Evolutionary conservation across 768 basidiomycete genomes (phyloP), one percentile per base, ranked within the genome.

Genomic region (Boletellus ananas): DNA sequence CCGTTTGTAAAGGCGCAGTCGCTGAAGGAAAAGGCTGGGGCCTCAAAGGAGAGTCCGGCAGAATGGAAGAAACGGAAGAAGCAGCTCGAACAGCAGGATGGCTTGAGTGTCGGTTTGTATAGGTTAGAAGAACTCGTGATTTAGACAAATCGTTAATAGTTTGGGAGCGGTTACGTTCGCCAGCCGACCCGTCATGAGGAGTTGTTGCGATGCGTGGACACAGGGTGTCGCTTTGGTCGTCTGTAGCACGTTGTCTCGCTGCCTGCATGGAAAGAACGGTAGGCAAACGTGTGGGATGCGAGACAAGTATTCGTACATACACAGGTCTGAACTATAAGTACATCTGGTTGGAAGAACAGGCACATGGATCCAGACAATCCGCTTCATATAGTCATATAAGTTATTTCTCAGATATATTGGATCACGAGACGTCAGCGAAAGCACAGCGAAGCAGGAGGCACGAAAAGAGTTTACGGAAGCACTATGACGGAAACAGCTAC

Each of bases 61-160:
- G 81, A 82, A 60, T 78, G 76, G 79, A 76, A 72, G 55, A 75
- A 73, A 65, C 70, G 80, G 59, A 74, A 70, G 60, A 82, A 78
- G 64, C 67, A 73, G 54, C 73, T 72, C n/a, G 75, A 74, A 33
- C 79, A 81, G 55, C 78, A 75, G 51, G 72, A 74, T 17, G 73
- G 70, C 27, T 71, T 80, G 47, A 74, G 73, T 31, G 72, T 88
- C 47, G 85, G 85, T 18, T 58, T 81, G 56, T 90, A 90, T 66
- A 82, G 80, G 65, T 61, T 90, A 52, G 88, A 90, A 57, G 84
- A 88, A 58, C 71, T 91, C 55, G 69, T 76, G 31, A 64, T 87
- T 51, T 86, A 70, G 38, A 41, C 9, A 38, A 25, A 6, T 13
- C 11, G 14, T 27, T 7, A 3, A 8, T 5, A 13, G 14, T 14